phyloP scores from a whole-genome alignment of 2,329 filamentous ascomycete species.

The Curvularia sp. region DNA sequence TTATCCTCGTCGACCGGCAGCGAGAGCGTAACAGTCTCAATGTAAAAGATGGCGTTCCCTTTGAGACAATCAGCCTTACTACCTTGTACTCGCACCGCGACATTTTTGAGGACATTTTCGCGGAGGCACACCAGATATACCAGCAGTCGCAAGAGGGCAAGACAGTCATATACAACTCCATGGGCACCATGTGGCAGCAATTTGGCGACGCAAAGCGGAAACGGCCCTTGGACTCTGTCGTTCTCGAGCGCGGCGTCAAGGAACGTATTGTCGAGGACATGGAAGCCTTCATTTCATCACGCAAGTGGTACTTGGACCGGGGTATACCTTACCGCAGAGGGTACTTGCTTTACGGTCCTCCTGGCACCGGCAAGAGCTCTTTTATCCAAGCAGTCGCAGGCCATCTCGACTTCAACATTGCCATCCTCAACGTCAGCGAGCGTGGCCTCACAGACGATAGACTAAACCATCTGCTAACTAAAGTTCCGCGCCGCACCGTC shows the following conservation, averaged over 20 bases:
- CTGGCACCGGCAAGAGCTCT: constrained; percentile 90
- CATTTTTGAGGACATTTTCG: constrained; percentile 89
- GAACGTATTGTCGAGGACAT: constrained; percentile 82
- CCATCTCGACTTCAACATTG: constrained; percentile 90
- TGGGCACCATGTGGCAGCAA: constrained; percentile 82
- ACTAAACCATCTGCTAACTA: constrained; percentile 83
- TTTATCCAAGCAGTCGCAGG: constrained; percentile 96
- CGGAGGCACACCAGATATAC: constrained; percentile 82
- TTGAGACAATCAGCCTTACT: constrained; percentile 92
- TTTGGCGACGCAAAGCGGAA: constrained; percentile 87
- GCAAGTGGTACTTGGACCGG: constrained; percentile 91
- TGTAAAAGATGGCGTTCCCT: constrained; percentile 82
- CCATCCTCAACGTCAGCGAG: constrained; percentile 90
- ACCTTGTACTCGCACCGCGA: constrained; percentile 88
- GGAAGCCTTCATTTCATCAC: constrained; percentile 77
- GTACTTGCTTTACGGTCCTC: constrained; percentile 87
- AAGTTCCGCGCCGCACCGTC: constrained; percentile 81
- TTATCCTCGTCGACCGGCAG: constrained; percentile 84
- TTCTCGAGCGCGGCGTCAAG: constrained; percentile 83
- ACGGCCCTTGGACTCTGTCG: constrained; percentile 84
- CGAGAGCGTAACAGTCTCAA: constrained; percentile 81
- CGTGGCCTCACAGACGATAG: constrained; percentile 89
- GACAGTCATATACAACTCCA: constrained; percentile 86
- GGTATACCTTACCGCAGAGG: constrained; percentile 91
- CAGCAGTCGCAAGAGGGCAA: constrained; percentile 85